Conservation (phyloP, 2,329 filamentous ascomycete species). For the Purpureocillium takamizusanense region DNA sequence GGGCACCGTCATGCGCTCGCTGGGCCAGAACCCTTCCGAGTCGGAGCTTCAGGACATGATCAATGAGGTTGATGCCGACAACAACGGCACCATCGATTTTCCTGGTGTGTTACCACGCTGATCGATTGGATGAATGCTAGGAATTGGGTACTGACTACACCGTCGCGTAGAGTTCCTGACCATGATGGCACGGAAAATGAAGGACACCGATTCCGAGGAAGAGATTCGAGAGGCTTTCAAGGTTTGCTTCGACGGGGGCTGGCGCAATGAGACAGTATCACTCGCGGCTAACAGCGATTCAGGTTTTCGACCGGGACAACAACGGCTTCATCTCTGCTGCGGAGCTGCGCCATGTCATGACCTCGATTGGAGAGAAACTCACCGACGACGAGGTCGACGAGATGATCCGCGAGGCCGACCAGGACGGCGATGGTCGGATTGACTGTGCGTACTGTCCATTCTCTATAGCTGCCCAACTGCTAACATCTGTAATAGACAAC, state of each 20-base stretch:
- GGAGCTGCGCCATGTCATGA: conserved; percentile 85
- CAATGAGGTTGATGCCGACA: conserved; percentile 87
- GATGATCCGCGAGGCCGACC: conserved; percentile 88
- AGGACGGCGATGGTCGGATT: conserved; percentile 81
- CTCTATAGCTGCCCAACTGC: conserved; percentile 1
- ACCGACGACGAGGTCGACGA: conserved; percentile 86
- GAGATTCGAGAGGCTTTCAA: conserved; percentile 87
- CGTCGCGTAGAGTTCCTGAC: conserved; percentile 65
- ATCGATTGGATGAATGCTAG: neutral
- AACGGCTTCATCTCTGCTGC: conserved; percentile 87
- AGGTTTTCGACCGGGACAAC: conserved; percentile 82
- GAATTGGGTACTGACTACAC: neutral
- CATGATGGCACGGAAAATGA: conserved; percentile 94
- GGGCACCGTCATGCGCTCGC: conserved; percentile 82
- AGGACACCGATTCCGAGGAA: conserved; percentile 85
- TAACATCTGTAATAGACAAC: conserved; percentile 52
- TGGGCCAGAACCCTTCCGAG: conserved; percentile 84
- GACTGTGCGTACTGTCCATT: conserved; percentile 53
- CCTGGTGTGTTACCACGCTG: conserved; percentile 51
- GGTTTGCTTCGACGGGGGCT: conserved; percentile 30
- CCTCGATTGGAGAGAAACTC: conserved; percentile 83
- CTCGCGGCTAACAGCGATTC: neutral
- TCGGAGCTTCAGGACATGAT: conserved; percentile 91
- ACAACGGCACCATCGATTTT: conserved; percentile 89
- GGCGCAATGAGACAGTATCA: neutral